These are phyloP conservation scores for Dorcoceras hygrometricum DNA, from an alignment of 257 asterid genomes.

Conservation along the genomic window DNA sequence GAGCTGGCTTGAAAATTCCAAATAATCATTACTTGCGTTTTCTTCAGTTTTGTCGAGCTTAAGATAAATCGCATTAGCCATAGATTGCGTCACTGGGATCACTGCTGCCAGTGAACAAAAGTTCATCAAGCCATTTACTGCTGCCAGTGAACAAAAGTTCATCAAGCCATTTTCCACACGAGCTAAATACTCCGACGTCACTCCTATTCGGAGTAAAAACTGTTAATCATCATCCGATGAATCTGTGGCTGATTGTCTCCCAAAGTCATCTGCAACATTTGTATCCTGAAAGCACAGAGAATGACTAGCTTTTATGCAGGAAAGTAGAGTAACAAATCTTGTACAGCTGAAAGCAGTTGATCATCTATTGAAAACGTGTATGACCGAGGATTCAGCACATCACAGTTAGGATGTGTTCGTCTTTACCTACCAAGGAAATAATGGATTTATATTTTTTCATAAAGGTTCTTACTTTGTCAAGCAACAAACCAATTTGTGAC, in stretches of 20 bases:
- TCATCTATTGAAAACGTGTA: not conserved
- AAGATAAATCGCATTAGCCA: not conserved
- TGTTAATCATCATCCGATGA: constrained; percentile 58
- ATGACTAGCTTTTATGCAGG: not conserved
- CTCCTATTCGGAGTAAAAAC: not conserved
- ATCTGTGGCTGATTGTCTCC: constrained; percentile 41
- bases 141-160: constrained; percentile 3
- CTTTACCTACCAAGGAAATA: not conserved
- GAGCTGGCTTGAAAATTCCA: no score
- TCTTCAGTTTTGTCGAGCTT: constrained; percentile 1
- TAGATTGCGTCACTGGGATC: not conserved
- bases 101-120: constrained; percentile 13
- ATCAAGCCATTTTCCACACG: not conserved
- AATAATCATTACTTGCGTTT: not conserved
- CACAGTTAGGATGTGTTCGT: not conserved
- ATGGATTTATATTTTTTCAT: not conserved
- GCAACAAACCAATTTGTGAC: not conserved
- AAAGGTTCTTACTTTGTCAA: not conserved
- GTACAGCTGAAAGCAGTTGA: not conserved
- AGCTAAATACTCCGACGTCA: not conserved
- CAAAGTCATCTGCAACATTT: constrained; percentile 41
- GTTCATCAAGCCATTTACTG: constrained; percentile 1
- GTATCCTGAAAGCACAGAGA: constrained; percentile 42
- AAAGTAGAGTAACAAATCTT: not conserved
- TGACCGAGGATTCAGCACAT: not conserved